These are phyloP conservation scores for Sungouiozyma ichnusensis DNA, from an alignment of 805 yeast genomes.

Conservation along the genomic window DNA sequence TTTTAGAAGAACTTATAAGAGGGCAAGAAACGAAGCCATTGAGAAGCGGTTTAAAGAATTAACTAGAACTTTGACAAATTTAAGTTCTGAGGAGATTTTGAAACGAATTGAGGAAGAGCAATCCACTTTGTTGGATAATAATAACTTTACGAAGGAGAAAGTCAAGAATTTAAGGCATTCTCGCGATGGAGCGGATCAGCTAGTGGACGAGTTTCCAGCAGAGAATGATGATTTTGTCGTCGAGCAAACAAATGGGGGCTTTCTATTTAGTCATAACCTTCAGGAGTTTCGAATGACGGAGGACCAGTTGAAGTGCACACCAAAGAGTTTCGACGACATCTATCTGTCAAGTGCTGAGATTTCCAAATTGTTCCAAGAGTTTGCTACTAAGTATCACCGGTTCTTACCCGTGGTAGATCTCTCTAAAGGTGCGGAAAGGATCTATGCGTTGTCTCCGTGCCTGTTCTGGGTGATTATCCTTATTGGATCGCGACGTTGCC, in stretches of 20 bases:
- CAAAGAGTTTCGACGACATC: slow-evolving; percentile 64
- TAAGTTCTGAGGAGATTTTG: slow-evolving; percentile 24
- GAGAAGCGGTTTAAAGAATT: slow-evolving; percentile 71
- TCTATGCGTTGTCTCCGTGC: slow-evolving; percentile 74
- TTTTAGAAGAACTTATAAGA: slow-evolving; percentile 80
- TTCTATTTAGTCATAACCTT: neutral
- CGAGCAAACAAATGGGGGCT: neutral
- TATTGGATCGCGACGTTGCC: slow-evolving; percentile 60
- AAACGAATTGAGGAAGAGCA: slow-evolving; percentile 22
- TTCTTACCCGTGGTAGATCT: slow-evolving; percentile 83
- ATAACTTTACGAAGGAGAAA: slow-evolving; percentile 25
- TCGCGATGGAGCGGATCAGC: neutral
- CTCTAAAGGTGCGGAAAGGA: slow-evolving; percentile 66
- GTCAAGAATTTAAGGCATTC: slow-evolving; percentile 11
- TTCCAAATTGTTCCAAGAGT: slow-evolving; percentile 52
- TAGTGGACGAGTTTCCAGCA: neutral
- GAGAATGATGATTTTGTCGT: no score
- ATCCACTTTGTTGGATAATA: slow-evolving; percentile 16
- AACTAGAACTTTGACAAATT: slow-evolving; percentile 39
- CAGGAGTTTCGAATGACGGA: slow-evolving; percentile 17
- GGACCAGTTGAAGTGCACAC: slow-evolving; percentile 41
- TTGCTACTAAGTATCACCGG: slow-evolving; percentile 68
- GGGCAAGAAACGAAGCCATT: slow-evolving; percentile 73
- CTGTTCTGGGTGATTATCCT: slow-evolving; percentile 90
- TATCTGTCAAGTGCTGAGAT: slow-evolving; percentile 52